Conservation (phyloP, 179 eudicot genomes). For the Carnegiea gigantea region DNA sequence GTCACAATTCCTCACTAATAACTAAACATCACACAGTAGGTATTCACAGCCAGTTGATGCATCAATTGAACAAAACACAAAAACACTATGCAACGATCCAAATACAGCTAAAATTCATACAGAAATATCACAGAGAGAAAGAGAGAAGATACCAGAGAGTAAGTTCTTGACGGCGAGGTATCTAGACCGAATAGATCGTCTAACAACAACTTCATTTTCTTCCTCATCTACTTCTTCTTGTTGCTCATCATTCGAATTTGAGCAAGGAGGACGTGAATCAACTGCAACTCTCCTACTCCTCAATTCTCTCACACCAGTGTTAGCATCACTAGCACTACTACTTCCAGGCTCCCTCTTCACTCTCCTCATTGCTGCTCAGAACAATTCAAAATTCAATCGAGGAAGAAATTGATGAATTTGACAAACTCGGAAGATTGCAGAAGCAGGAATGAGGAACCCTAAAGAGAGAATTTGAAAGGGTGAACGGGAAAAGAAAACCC, state of each 20-base stretch:
- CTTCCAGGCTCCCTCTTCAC: slow-evolving; percentile 25
- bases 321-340: slow-evolving; percentile 2
- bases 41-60: no score
- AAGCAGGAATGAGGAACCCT: slow-evolving; percentile 1
- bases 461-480: neutral
- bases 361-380: slow-evolving; percentile 18
- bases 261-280: slow-evolving; percentile 9
- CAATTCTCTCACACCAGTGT: slow-evolving; percentile 9
- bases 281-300: slow-evolving; percentile 9
- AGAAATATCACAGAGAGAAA: neutral
- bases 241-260: neutral
- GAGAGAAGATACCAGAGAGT: slow-evolving; percentile 43
- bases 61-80: neutral
- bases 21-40: no score
- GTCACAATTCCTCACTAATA: no score
- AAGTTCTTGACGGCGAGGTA: slow-evolving; percentile 68
- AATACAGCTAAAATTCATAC: neutral
- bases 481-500: neutral
- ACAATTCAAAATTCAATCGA: neutral
- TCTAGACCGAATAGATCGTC: slow-evolving; percentile 70
- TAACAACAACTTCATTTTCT: slow-evolving; percentile 33
- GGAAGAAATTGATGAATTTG: neutral
- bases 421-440: neutral
- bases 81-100: neutral
- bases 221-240: slow-evolving; percentile 22